Evolutionary conservation across 2,329 filamentous ascomycete genomes (phyloP), one percentile per base, ranked within the genome.

Genomic region (Lomentospora prolificans): DNA sequence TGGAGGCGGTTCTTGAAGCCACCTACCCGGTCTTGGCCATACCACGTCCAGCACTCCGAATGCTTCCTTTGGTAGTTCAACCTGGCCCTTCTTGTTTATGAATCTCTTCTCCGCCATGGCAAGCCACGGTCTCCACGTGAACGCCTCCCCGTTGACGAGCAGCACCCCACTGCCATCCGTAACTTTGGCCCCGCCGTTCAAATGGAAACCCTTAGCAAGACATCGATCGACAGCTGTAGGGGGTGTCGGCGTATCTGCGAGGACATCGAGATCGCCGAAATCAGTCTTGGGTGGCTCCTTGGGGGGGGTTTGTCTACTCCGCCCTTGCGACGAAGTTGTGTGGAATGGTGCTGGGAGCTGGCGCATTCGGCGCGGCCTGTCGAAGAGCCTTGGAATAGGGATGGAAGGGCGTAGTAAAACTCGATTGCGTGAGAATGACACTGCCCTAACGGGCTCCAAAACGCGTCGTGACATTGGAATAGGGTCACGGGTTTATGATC

Each of bases 1-100:
- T 30, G 17, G 27, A 44, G n/a, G n/a, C n/a, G n/a, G 33, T n/a
- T 41, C n/a, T 5, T 7, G 27, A 53, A 44, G 28, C 44, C 44
- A 41, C 82, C 58, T 73, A 95, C 90, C 90, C 64, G 92, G 92
- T 67, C 92, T 85, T 57, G 92, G 92, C 87, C 89, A 95, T 25
- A 95, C 73, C 59, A 92, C 63, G 52, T 84, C 82, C 67, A 97
- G 73, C 46, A 95, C 62, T 2, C 86, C 89, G 78, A 92, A 91
- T 12, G 80, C 82, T 59, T 82, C 79, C 56, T 80, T 75, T 3
- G 78, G 76, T 27, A 94, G 77, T 62, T 95, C 89, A 76, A 89
- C 91, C 68, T 95, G 88, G 0, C 90, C 88, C 69, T 87, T 90
- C 50, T 69, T 71, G 69, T 96, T 95, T 56, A 86, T 66, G 63